A percentile compares a stretch with the other conserved stretches of the same genome.
These are phyloP conservation scores for Termitomyces sp. DNA, from an alignment of 768 basidiomycete genomes.

Conservation along the genomic window DNA sequence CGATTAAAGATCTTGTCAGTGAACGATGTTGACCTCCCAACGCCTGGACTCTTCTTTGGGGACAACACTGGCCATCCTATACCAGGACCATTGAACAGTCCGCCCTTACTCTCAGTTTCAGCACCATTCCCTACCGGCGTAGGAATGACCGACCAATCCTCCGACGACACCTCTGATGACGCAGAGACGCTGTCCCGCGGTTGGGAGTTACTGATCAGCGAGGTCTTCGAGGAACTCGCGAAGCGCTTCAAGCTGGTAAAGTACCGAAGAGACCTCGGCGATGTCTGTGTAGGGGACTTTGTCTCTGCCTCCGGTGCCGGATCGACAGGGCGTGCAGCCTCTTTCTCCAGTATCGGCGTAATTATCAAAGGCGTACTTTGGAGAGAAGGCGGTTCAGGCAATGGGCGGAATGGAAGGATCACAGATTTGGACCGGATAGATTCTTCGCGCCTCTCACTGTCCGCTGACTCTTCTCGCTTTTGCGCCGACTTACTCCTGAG, in stretches of 20 bases:
- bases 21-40: conserved; percentile 51
- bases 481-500: conserved; percentile 10
- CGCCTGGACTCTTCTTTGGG: conserved; percentile 43
- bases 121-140: conserved; percentile 48
- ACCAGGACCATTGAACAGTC: conserved; percentile 20
- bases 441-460: conserved; percentile 1
- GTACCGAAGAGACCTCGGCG: conserved; percentile 46
- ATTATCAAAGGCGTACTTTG: background rate
- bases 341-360: conserved; percentile 4
- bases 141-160: conserved; percentile 56
- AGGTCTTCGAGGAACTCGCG: conserved; percentile 29
- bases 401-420: conserved; percentile 6
- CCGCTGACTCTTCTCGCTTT: conserved; percentile 3
- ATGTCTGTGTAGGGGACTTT: conserved; percentile 29
- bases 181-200: conserved; percentile 55
- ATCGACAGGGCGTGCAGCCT: background rate
- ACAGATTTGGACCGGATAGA: conserved; percentile 6
- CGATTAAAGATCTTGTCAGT: conserved; percentile 56
- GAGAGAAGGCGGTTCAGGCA: background rate
- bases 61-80: conserved; percentile 44
- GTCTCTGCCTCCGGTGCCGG: background rate
- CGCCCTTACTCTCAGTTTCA: background rate
- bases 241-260: conserved; percentile 45
- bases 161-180: conserved; percentile 59
- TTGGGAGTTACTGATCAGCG: conserved; percentile 25